phyloP scores from a whole-genome alignment of 805 yeast genomes.

The Pichia scutulata region DNA sequence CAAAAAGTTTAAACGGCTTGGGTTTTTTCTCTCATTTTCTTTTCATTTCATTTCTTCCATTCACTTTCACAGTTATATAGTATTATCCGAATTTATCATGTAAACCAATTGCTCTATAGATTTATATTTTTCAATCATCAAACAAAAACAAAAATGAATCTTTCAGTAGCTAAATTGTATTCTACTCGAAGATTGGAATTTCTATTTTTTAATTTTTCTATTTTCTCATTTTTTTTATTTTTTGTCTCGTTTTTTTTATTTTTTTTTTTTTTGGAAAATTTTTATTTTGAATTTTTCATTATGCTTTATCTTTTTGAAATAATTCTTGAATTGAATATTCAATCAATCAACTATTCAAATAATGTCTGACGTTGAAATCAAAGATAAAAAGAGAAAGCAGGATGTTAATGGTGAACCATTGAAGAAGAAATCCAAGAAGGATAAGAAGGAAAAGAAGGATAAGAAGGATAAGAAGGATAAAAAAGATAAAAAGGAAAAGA shows the following conservation, averaged over 20 bases:
- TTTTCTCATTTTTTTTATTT: neutral
- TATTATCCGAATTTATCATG: neutral
- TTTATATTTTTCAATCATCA: neutral
- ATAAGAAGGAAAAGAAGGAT: constrained; percentile 24
- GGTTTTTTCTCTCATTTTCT: neutral
- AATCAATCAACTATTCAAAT: neutral
- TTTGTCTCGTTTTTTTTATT: too few species aligned
- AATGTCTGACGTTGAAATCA: constrained; percentile 23
- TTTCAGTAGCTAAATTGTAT: too few species aligned
- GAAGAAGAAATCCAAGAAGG: constrained; percentile 25
- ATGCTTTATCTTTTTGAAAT: neutral
- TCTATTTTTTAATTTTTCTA: too few species aligned
- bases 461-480: constrained; percentile 33
- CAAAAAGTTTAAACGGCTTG: neutral
- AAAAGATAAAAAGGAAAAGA: constrained; percentile 34
- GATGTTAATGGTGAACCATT: constrained; percentile 18
- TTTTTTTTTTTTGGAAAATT: neutral
- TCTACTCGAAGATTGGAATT: too few species aligned
- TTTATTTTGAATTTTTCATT: neutral
- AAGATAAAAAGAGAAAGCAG: constrained; percentile 25
- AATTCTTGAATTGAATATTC: neutral
- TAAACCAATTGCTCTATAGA: neutral
- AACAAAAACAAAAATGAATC: neutral
- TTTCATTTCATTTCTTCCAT: neutral
- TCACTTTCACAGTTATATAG: neutral